Conservation (phyloP, 139 green algal species). For the Chlorella sp. region DNA sequence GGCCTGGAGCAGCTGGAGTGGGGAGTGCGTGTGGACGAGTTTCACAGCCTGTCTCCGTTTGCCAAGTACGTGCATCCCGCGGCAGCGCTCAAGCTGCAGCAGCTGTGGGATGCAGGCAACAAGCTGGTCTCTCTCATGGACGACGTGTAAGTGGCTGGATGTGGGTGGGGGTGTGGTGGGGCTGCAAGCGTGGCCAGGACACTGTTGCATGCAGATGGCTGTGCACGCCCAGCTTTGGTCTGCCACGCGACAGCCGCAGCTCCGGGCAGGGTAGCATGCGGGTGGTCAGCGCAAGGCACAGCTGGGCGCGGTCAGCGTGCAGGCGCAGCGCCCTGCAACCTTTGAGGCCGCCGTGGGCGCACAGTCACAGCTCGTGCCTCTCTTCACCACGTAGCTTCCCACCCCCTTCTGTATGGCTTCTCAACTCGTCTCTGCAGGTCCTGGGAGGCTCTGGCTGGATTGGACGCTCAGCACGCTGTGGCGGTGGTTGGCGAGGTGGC, state of each 20-base stretch:
- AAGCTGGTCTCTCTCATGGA: constrained; percentile 68
- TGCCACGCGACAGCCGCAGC: too few species aligned
- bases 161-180: neutral
- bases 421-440: neutral
- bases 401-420: too few species aligned
- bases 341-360: too few species aligned
- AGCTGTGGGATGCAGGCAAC: constrained; percentile 71
- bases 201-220: too few species aligned
- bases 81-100: constrained; percentile 66
- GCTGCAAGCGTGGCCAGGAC: too few species aligned
- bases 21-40: constrained; percentile 73
- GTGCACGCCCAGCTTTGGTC: too few species aligned
- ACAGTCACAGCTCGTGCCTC: too few species aligned
- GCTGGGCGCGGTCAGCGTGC: too few species aligned
- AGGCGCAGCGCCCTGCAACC: too few species aligned
- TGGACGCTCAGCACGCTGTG: constrained; percentile 32
- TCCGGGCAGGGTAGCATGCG: too few species aligned
- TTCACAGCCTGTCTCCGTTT: constrained; percentile 61
- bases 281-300: too few species aligned
- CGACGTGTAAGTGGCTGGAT: constrained; percentile 44
- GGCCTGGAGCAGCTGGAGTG: constrained; percentile 57
- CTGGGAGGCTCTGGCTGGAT: constrained; percentile 31
- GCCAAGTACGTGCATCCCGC: constrained; percentile 60
- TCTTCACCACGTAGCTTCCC: too few species aligned
- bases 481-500: constrained; percentile 31